These are phyloP conservation scores for Fusarium tupiense DNA, from an alignment of 2,329 filamentous ascomycete genomes.

Conservation along the genomic window DNA sequence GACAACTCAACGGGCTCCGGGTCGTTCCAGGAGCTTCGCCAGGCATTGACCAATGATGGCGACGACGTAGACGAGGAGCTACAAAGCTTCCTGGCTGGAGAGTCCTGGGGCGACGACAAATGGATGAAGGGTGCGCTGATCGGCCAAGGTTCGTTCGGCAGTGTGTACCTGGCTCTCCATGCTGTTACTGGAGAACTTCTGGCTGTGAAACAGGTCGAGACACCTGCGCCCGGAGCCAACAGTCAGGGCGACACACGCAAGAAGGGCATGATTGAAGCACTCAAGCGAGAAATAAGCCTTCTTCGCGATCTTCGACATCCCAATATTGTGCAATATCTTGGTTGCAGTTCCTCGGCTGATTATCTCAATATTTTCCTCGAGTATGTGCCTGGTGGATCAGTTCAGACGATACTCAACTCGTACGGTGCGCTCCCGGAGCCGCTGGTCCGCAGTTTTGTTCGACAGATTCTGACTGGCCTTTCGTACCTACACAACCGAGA, in stretches of 20 bases:
- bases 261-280: conserved; percentile 96
- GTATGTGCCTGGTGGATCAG: conserved; percentile 96
- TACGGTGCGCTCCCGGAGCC: conserved; percentile 95
- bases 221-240: conserved; percentile 80
- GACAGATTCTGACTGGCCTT: conserved; percentile 91
- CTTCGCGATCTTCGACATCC: conserved; percentile 93
- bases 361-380: conserved; percentile 99
- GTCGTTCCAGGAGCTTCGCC: conserved; percentile 84
- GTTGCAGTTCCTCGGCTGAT: conserved; percentile 89
- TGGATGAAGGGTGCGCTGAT: conserved; percentile 99
- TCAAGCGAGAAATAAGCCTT: conserved; percentile 96
- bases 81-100: conserved; percentile 87
- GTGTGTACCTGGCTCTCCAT: conserved; percentile 93
- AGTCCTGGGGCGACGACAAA: conserved; percentile 96
- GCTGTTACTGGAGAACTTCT: conserved; percentile 96
- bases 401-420: conserved; percentile 98
- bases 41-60: conserved; percentile 88
- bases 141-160: conserved; percentile 95
- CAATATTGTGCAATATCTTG: conserved; percentile 98
- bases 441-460: conserved; percentile 93
- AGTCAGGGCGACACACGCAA: conserved; percentile 89
- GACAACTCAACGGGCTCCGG: conserved; percentile 75
- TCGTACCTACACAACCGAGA: conserved; percentile 93
- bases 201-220: conserved; percentile 97
- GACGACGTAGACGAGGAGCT: conserved; percentile 92